A percentile compares a stretch with the other conserved stretches of the same genome.
phyloP scores from a whole-genome alignment of 345 rosid species.

The Raphanus raphanistrum region DNA sequence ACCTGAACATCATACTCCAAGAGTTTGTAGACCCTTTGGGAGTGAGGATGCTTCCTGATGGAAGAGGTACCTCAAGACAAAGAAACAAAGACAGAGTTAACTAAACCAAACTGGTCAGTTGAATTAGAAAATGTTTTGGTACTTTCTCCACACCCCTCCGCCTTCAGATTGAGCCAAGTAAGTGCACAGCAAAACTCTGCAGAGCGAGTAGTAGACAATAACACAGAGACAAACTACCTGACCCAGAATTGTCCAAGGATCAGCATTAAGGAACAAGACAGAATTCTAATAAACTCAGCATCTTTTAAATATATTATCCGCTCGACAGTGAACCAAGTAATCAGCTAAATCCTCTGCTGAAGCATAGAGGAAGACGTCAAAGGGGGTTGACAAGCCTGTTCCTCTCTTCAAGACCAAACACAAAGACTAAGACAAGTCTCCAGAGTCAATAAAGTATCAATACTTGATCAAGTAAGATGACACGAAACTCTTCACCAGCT shows the following conservation, averaged over 20 bases:
- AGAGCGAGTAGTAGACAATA: neutral
- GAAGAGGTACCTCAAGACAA: conserved; percentile 66
- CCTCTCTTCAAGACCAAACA: conserved; percentile 72
- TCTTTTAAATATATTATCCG: conserved; percentile 85
- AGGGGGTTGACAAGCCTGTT: conserved; percentile 85
- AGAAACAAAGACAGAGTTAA: neutral
- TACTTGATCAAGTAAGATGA: conserved; percentile 91
- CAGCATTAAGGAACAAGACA: conserved; percentile 72
- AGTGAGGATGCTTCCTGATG: conserved; percentile 85
- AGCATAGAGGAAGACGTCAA: conserved; percentile 60
- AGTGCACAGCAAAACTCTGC: conserved; percentile 87
- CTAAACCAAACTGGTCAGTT: neutral
- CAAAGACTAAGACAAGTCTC: neutral
- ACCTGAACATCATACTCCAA: conserved; percentile 40
- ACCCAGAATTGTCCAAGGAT: conserved; percentile 83
- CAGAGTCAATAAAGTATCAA: conserved; percentile 7
- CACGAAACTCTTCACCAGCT: conserved; percentile 81
- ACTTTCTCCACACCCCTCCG: conserved; percentile 72
- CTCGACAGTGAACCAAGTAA: conserved; percentile 72
- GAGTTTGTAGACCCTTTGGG: conserved; percentile 74
- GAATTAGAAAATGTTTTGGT: conserved; percentile 5
- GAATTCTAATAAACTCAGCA: conserved; percentile 77
- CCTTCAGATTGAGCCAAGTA: conserved; percentile 77
- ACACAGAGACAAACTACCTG: conserved; percentile 52
- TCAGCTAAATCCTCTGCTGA: conserved; percentile 63